Evolutionary conservation across 345 rosid species (phyloP), one percentile per base, ranked within the genome.

Genomic region (Nephelium lappaceum): DNA sequence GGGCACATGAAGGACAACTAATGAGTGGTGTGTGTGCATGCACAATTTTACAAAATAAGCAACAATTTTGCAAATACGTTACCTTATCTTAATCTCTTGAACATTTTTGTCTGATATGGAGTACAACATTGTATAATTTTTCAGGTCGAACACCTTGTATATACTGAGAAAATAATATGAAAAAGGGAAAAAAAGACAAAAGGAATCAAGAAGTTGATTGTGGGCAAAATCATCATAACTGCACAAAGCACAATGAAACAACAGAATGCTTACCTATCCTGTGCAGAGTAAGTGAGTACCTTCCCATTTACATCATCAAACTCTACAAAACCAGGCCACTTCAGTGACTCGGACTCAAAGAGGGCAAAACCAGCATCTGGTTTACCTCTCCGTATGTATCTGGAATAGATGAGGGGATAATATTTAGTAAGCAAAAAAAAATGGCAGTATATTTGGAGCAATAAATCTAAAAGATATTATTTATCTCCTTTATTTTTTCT

Each of bases 321-420:
- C 89, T 91, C 98, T 31, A 92, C 96, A 82, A 91, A 93, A 72
- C 98, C 96, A 69, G 98, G 98, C 98, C 98, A 93, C 77, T 91
- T 93, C 76, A 93, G 79, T 14, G 98, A 92, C 77, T 91, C 96
- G 0, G 94, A 92, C 57, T 93, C 98, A 77, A 93, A 92, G 78
- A 89, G 93, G 38, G 95, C 78, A 92, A 92, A 93, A 23, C 98
- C 98, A 45, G 93, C 92, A 71, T 90, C 92, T 0, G 94, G 89
- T 78, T 90, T 85, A 57, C 89, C 92, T 71, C 92, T 87, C 72
- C 89, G 78, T 75, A 93, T 91, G 87, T 91, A 90, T 79, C 93
- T 90, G 83, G 41, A 72, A n/a, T 49, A 55, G 66, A 21, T 24
- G 63, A 85, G 41, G 18, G n/a, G n/a, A 5, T 19, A 25, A 24